A percentile compares a stretch with the other conserved stretches of the same genome.
Conservation (phyloP, 192 early-diverging fungal species). For the Rhizophagus prolifer region DNA sequence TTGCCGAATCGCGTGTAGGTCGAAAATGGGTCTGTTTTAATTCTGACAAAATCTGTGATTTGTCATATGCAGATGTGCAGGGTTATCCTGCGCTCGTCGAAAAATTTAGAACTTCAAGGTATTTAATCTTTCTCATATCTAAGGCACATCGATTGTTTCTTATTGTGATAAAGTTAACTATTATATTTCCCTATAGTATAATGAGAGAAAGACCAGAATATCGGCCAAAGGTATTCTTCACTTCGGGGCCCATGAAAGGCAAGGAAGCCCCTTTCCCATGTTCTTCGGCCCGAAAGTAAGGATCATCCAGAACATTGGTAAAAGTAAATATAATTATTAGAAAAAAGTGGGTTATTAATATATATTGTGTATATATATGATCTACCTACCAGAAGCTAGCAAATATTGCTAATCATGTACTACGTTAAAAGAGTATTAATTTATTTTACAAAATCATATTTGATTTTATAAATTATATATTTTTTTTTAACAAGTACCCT, state of each 20-base stretch:
- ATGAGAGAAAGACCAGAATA: conserved; percentile 76
- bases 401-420: too few relatives aligned
- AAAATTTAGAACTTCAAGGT: conserved; percentile 79
- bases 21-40: conserved; percentile 80
- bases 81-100: conserved; percentile 68
- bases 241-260: conserved; percentile 56
- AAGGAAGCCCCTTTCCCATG: conserved; percentile 63
- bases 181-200: conserved; percentile 47
- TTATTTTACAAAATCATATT: too few relatives aligned
- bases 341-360: too few relatives aligned
- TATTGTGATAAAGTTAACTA: not conserved
- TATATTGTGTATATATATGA: too few relatives aligned
- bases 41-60: conserved; percentile 70
- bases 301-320: not conserved
- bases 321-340: too few relatives aligned
- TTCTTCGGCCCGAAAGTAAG: conserved; percentile 24
- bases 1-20: conserved; percentile 66
- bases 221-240: conserved; percentile 75
- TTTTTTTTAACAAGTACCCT: too few relatives aligned
- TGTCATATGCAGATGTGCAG: conserved; percentile 83
- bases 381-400: too few relatives aligned
- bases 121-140: conserved; percentile 14
- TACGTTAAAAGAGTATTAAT: too few relatives aligned
- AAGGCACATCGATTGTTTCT: not conserved
- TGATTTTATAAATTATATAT: too few relatives aligned